Conservation (phyloP, 345 rosid genomes). For the Euphorbia lathyris region DNA sequence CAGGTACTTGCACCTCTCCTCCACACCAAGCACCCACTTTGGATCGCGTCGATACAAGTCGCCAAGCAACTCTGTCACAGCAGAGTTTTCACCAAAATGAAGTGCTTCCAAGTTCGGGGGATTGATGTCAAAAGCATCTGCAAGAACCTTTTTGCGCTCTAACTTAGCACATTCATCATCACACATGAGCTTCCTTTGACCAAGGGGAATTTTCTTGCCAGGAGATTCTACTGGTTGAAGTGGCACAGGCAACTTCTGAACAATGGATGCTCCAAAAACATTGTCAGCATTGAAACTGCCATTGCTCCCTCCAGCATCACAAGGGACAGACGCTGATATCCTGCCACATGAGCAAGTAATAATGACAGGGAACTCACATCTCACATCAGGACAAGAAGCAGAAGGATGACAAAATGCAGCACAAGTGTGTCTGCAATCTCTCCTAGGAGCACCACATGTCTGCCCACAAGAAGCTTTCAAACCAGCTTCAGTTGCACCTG, state of each 20-base stretch:
- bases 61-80: constrained; percentile 60
- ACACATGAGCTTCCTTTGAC: constrained; percentile 86
- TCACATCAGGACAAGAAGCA: constrained; percentile 73
- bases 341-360: constrained; percentile 89
- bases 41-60: constrained; percentile 92
- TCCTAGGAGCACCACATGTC: constrained; percentile 88
- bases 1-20: constrained; percentile 90
- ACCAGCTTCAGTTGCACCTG: constrained; percentile 37
- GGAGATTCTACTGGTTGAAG: constrained; percentile 69
- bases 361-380: constrained; percentile 70
- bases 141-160: constrained; percentile 89
- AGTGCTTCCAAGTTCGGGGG: constrained; percentile 72
- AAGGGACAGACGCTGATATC: constrained; percentile 65
- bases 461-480: constrained; percentile 78
- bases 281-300: constrained; percentile 38
- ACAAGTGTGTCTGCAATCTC: constrained; percentile 91
- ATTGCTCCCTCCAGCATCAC: constrained; percentile 75
- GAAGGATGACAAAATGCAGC: constrained; percentile 79
- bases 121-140: constrained; percentile 85
- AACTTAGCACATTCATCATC: constrained; percentile 85
- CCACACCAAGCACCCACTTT: constrained; percentile 84
- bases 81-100: constrained; percentile 81
- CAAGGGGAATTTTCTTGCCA: constrained; percentile 59
- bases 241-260: constrained; percentile 61
- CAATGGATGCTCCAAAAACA: constrained; percentile 58